These are phyloP conservation scores for Lagenaria siceraria DNA, from an alignment of 306 rosid genomes.

Conservation along the genomic window DNA sequence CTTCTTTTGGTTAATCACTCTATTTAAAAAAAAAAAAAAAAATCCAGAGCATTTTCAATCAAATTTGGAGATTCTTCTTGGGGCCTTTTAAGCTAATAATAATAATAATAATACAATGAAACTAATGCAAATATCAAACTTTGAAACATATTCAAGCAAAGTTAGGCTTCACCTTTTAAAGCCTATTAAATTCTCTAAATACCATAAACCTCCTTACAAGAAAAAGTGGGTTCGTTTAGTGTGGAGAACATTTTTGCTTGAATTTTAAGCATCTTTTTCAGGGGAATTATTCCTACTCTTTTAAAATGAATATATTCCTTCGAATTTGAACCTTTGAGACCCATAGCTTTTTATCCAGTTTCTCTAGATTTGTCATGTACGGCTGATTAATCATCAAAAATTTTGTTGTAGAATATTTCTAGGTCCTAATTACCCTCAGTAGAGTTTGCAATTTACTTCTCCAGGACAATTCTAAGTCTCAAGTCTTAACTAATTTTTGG, in stretches of 20 bases:
- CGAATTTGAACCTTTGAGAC: slow-evolving; percentile 46
- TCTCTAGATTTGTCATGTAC: slow-evolving; percentile 18
- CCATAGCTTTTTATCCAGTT: slow-evolving; percentile 32
- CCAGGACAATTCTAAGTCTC: not conserved
- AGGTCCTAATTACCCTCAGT: not conserved
- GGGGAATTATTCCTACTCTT: slow-evolving; percentile 49
- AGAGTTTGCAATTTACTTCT: not conserved
- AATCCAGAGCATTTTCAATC: not conserved
- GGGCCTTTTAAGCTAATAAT: slow-evolving; percentile 4
- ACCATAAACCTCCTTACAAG: slow-evolving; percentile 28
- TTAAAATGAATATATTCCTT: slow-evolving; percentile 74
- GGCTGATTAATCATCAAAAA: not conserved
- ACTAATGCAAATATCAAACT: slow-evolving; percentile 8
- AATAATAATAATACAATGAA: not conserved
- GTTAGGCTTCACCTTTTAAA: slow-evolving; percentile 39
- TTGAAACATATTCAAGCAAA: slow-evolving; percentile 44
- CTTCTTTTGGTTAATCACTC: not conserved
- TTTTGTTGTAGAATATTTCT: not conserved
- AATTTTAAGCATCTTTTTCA: slow-evolving; percentile 84
- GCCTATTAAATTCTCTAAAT: slow-evolving; percentile 17
- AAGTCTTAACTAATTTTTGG: not conserved
- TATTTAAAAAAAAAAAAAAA: not conserved
- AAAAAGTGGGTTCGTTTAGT: slow-evolving; percentile 50
- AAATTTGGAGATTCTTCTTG: slow-evolving; percentile 23
- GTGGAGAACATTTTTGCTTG: slow-evolving; percentile 84